phyloP scores from a whole-genome alignment of 148 eudicot genomes.

The Vaccinium myrtillus region DNA sequence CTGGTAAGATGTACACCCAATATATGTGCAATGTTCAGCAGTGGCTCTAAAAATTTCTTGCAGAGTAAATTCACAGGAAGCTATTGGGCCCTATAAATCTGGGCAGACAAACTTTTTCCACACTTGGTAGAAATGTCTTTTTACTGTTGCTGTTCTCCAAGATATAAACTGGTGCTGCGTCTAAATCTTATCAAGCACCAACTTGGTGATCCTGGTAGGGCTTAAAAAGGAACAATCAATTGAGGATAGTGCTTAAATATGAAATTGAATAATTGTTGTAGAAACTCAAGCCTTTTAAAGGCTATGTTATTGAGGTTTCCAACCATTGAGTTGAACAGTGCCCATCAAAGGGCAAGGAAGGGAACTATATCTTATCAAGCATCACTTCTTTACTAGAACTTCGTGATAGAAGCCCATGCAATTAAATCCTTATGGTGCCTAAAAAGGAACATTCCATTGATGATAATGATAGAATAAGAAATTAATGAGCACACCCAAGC shows the following conservation, averaged over 20 bases:
- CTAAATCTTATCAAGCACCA: background rate
- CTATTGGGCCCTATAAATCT: background rate
- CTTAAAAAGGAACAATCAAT: background rate
- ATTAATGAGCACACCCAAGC: too few species aligned
- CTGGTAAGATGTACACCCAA: background rate
- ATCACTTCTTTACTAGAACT: too few species aligned
- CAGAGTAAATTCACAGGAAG: background rate
- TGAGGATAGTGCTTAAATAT: background rate
- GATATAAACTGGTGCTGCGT: background rate
- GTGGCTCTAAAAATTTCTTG: background rate
- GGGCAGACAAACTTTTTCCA: background rate
- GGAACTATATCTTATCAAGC: too few species aligned
- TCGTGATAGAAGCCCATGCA: too few species aligned
- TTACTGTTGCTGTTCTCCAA: background rate
- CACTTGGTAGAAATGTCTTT: background rate
- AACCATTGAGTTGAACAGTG: background rate
- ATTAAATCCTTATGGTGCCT: too few species aligned
- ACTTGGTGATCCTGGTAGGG: background rate
- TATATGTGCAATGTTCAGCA: background rate
- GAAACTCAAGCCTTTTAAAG: background rate
- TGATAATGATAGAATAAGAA: too few species aligned
- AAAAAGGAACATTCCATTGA: too few species aligned
- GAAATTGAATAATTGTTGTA: too few species aligned
- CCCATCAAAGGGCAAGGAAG: background rate
- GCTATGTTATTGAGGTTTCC: background rate